Evolutionary conservation across 805 yeast species (phyloP).

Genomic region (Brettanomyces naardenensis): DNA sequence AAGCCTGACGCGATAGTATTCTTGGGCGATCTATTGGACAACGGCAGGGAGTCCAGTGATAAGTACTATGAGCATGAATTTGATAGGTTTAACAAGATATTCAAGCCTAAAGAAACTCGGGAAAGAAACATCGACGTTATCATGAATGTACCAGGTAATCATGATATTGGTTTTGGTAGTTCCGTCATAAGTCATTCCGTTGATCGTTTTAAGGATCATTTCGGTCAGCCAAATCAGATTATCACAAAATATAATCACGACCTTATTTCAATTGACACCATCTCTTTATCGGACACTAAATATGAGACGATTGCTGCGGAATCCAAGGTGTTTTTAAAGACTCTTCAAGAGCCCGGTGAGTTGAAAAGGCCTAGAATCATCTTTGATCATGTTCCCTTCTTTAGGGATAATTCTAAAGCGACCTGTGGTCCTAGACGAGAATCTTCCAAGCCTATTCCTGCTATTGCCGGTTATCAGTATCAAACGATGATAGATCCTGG

Average conservation of each 20-base stretch:
- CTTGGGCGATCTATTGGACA: slow-evolving; percentile 89
- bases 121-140: slow-evolving; percentile 30
- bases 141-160: slow-evolving; percentile 72
- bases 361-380: slow-evolving; percentile 53
- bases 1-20: slow-evolving; percentile 74
- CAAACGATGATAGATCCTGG: slow-evolving; percentile 72
- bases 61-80: slow-evolving; percentile 58
- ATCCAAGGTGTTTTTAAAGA: slow-evolving; percentile 45
- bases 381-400: slow-evolving; percentile 82
- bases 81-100: slow-evolving; percentile 56
- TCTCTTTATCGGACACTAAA: slow-evolving; percentile 58
- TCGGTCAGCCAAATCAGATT: slow-evolving; percentile 60
- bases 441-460: slow-evolving; percentile 53
- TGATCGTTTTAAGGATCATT: slow-evolving; percentile 57
- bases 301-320: slow-evolving; percentile 36
- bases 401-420: slow-evolving; percentile 48
- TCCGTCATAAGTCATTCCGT: slow-evolving; percentile 48
- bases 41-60: slow-evolving; percentile 54
- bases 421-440: slow-evolving; percentile 76
- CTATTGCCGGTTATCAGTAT: slow-evolving; percentile 72
- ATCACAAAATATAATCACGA: slow-evolving; percentile 64
- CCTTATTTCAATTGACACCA: slow-evolving; percentile 68
- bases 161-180: slow-evolving; percentile 90
- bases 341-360: slow-evolving; percentile 19
- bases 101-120: slow-evolving; percentile 30